Conservation (phyloP, 1,139 yeast species). For the Lizanozyma gosingica region DNA sequence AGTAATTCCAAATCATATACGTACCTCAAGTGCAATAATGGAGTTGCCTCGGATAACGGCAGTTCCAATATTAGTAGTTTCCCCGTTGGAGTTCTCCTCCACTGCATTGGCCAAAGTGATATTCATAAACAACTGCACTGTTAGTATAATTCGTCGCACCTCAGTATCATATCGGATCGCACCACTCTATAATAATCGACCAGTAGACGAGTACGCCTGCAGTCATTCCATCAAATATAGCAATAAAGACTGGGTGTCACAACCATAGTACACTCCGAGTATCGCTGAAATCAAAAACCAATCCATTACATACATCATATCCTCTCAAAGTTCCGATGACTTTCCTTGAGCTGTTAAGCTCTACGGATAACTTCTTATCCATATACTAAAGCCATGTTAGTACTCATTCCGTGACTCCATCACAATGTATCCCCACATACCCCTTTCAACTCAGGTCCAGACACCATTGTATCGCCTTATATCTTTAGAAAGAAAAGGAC, state of each 20-base stretch:
- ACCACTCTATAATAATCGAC: too few relatives aligned
- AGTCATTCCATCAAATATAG: too few relatives aligned
- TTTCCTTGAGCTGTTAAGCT: constrained; percentile 66
- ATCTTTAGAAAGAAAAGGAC: too few relatives aligned
- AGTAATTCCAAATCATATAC: constrained; percentile 11
- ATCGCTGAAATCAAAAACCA: too few relatives aligned
- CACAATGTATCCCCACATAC: constrained; percentile 19
- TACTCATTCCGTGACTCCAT: too few relatives aligned
- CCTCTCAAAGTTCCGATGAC: constrained; percentile 71
- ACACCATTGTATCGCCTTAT: too few relatives aligned
- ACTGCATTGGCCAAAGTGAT: constrained; percentile 67
- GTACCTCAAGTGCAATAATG: constrained; percentile 47
- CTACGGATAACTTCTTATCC: constrained; percentile 64
- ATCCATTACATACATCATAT: constrained; percentile 59
- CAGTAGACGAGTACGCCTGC: too few relatives aligned
- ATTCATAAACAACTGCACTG: constrained; percentile 49
- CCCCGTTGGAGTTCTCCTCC: constrained; percentile 47
- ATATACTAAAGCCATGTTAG: constrained; percentile 47
- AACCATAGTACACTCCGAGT: too few relatives aligned
- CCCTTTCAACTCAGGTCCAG: constrained; percentile 17
- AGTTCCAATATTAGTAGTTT: constrained; percentile 46
- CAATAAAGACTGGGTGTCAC: too few relatives aligned
- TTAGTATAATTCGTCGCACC: constrained; percentile 15
- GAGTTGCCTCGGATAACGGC: constrained; percentile 56
- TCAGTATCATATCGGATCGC: too few relatives aligned